A percentile compares a stretch with the other conserved stretches of the same genome.
Conservation (phyloP, 2,329 filamentous ascomycete species). For the Talaromyces sp. region DNA sequence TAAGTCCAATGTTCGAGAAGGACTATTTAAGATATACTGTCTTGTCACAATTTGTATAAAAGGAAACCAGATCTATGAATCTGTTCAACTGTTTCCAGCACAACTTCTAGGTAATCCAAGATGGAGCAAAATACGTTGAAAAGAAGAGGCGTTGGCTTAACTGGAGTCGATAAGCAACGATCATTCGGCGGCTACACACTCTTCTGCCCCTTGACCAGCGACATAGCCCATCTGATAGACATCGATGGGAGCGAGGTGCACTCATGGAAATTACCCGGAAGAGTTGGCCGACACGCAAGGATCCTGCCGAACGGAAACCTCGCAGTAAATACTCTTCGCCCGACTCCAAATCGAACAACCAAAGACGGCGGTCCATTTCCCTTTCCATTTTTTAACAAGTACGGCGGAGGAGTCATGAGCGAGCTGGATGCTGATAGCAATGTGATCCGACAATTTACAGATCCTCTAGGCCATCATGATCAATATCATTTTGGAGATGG, state of each 20-base stretch:
- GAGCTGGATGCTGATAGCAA: slow-evolving; percentile 35
- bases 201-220: slow-evolving; percentile 37
- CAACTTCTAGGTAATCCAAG: neutral
- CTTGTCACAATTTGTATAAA: neutral
- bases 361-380: slow-evolving; percentile 23
- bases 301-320: slow-evolving; percentile 41
- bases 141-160: slow-evolving; percentile 37
- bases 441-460: slow-evolving; percentile 34
- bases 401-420: slow-evolving; percentile 42
- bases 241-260: slow-evolving; percentile 39
- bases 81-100: neutral
- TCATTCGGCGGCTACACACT: slow-evolving; percentile 39
- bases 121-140: slow-evolving; percentile 42
- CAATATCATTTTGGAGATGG: slow-evolving; percentile 42
- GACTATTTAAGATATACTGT: neutral
- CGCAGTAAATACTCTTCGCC: slow-evolving; percentile 39
- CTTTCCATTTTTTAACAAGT: slow-evolving; percentile 43
- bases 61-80: neutral
- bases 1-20: neutral
- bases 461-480: slow-evolving; percentile 42
- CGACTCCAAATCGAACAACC: slow-evolving; percentile 16
- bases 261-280: slow-evolving; percentile 37
- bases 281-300: slow-evolving; percentile 40
- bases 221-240: slow-evolving; percentile 35
- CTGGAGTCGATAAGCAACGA: slow-evolving; percentile 30